Percentiles rank a stretch among this genome's conserved stretches.
These are phyloP conservation scores for Amphirosellinia nigrospora DNA, from an alignment of 495 filamentous ascomycete genomes.

Conservation along the genomic window DNA sequence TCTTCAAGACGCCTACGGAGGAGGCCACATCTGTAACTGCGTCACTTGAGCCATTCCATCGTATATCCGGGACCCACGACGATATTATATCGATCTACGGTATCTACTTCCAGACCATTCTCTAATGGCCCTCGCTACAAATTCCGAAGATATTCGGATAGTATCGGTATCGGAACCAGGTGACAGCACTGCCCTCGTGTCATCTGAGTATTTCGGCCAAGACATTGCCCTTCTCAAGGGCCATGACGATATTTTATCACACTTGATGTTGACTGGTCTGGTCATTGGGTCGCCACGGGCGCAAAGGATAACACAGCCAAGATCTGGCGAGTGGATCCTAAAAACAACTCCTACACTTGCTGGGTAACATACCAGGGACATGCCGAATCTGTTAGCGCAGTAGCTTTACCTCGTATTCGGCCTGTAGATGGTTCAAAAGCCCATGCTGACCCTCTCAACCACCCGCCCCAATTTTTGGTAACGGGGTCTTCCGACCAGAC, in stretches of 20 bases:
- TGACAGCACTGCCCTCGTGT: conserved; percentile 40
- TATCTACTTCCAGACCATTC: conserved; percentile 81
- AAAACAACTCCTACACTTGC: conserved; percentile 74
- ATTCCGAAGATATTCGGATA: conserved; percentile 89
- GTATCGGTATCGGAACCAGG: conserved; percentile 62
- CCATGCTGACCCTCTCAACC: conserved; percentile 67
- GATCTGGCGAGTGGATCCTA: conserved; percentile 87
- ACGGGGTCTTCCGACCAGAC: conserved; percentile 95
- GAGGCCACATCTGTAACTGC: conserved; percentile 39
- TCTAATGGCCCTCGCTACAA: conserved; percentile 88
- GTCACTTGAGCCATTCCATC: conserved; percentile 58
- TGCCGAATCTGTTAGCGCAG: conserved; percentile 92
- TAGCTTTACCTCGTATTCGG: conserved; percentile 73
- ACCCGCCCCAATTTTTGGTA: conserved; percentile 82
- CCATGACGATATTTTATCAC: conserved; percentile 95
- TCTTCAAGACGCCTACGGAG: conserved; percentile 64
- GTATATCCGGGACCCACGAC: conserved; percentile 95
- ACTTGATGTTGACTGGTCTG: conserved; percentile 93
- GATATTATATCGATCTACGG: conserved; percentile 91
- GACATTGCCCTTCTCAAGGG: conserved; percentile 85
- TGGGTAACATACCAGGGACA: conserved; percentile 86
- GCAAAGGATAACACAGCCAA: conserved; percentile 95
- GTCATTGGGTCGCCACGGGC: conserved; percentile 93
- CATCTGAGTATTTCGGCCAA: conserved; percentile 75
- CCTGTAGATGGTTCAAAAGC: conserved; percentile 71